Evolutionary conservation across 1,284 basidiomycete genomes (phyloP).

Genomic region (Ganoderma lingzhi): DNA sequence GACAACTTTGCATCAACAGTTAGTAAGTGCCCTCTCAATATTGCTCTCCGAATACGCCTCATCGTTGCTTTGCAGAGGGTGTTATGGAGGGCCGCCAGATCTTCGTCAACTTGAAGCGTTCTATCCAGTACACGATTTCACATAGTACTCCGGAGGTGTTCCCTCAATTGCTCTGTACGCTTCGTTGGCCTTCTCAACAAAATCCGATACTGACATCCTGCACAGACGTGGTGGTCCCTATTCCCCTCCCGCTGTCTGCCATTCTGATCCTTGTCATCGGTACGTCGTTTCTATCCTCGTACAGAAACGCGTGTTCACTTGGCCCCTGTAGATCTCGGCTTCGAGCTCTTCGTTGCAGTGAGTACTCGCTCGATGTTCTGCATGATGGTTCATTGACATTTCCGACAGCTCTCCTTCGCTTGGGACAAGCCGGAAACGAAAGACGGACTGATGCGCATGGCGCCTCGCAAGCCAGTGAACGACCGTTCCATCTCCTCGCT

Average conservation of each 20-base stretch:
- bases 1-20: slow-evolving; percentile 78
- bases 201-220: slow-evolving; percentile 4
- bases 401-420: slow-evolving; percentile 65
- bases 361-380: slow-evolving; percentile 30
- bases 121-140: slow-evolving; percentile 75
- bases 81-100: slow-evolving; percentile 75
- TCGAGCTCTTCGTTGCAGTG: slow-evolving; percentile 72
- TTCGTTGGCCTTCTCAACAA: neutral
- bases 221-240: slow-evolving; percentile 69
- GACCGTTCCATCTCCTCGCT: slow-evolving; percentile 60
- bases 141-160: slow-evolving; percentile 76
- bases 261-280: slow-evolving; percentile 76
- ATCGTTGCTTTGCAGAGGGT: slow-evolving; percentile 52
- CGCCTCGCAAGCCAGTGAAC: slow-evolving; percentile 73
- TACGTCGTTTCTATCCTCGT: slow-evolving; percentile 38
- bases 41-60: slow-evolving; percentile 3
- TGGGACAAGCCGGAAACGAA: slow-evolving; percentile 74
- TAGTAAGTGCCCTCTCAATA: slow-evolving; percentile 52
- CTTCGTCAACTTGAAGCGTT: slow-evolving; percentile 73
- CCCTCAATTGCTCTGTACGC: slow-evolving; percentile 68
- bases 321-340: slow-evolving; percentile 61
- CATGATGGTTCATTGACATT: neutral
- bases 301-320: neutral
- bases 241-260: slow-evolving; percentile 72
- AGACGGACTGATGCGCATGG: slow-evolving; percentile 72